Conservation (phyloP, 805 yeast species). For the Sugiyamaella marilandica region DNA sequence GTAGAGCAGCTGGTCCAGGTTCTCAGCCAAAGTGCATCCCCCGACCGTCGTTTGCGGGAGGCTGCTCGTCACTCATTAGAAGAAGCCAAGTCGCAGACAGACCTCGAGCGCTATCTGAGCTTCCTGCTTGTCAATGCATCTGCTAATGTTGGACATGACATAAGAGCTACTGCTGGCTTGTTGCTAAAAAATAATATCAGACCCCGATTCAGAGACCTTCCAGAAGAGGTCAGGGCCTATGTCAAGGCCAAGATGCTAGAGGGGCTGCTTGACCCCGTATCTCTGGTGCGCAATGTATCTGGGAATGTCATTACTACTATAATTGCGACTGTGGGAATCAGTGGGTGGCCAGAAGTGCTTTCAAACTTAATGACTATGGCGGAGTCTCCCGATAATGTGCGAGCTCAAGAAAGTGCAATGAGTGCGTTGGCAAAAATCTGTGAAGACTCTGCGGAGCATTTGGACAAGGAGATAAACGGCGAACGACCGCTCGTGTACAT, state of each 20-base stretch:
- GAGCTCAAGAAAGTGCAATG: slow-evolving; percentile 68
- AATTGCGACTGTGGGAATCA: slow-evolving; percentile 60
- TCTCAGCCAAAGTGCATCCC: slow-evolving; percentile 66
- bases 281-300: slow-evolving; percentile 77
- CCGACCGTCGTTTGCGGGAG: slow-evolving; percentile 48
- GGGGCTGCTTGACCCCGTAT: slow-evolving; percentile 49
- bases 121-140: slow-evolving; percentile 58
- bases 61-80: slow-evolving; percentile 69
- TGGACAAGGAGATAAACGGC: slow-evolving; percentile 63
- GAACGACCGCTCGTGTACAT: slow-evolving; percentile 63
- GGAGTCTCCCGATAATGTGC: slow-evolving; percentile 41
- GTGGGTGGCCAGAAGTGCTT: slow-evolving; percentile 70
- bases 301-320: slow-evolving; percentile 87
- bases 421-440: slow-evolving; percentile 81
- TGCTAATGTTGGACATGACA: slow-evolving; percentile 42
- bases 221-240: slow-evolving; percentile 39
- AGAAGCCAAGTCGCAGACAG: slow-evolving; percentile 65
- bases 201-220: slow-evolving; percentile 31
- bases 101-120: slow-evolving; percentile 75
- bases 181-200: slow-evolving; percentile 69
- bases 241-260: slow-evolving; percentile 41
- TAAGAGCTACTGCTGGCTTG: slow-evolving; percentile 86
- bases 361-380: slow-evolving; percentile 63
- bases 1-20: slow-evolving; percentile 61
- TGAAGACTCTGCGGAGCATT: slow-evolving; percentile 70